These are phyloP conservation scores for Mucor lusitanicus DNA, from an alignment of 371 early-diverging fungal species.

Conservation along the genomic window DNA sequence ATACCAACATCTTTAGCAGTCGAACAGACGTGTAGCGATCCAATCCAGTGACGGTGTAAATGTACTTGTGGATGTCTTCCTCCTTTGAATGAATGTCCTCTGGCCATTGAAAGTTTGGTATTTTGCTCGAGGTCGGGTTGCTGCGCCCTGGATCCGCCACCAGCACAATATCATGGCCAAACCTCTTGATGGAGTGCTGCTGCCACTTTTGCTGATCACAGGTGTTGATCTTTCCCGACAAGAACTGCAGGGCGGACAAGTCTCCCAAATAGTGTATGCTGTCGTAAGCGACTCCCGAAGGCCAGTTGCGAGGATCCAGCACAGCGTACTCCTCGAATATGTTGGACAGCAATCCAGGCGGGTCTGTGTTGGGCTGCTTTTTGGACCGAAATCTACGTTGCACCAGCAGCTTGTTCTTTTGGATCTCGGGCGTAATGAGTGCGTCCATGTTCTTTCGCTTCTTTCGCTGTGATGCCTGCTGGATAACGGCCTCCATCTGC, in stretches of 20 bases:
- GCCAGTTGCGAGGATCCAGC: constrained; percentile 14
- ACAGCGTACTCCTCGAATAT: constrained; percentile 16
- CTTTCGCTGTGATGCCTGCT: constrained; percentile 3
- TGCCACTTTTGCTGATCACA: constrained; percentile 17
- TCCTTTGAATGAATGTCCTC: constrained; percentile 6
- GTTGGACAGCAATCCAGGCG: constrained; percentile 3
- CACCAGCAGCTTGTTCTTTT: not conserved
- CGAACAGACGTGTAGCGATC: constrained; percentile 35
- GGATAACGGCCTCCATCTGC: constrained; percentile 19
- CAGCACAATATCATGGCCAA: constrained; percentile 33
- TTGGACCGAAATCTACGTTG: not conserved
- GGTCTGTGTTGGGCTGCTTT: not conserved
- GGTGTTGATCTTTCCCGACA: constrained; percentile 30
- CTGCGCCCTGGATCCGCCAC: constrained; percentile 16
- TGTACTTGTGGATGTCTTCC: constrained; percentile 30
- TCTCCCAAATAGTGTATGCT: constrained; percentile 45
- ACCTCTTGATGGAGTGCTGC: constrained; percentile 31
- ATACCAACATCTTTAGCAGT: constrained; percentile 35
- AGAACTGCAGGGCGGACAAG: constrained; percentile 33
- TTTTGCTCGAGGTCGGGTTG: not conserved
- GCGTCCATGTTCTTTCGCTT: not conserved
- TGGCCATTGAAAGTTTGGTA: constrained; percentile 14
- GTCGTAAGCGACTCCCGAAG: constrained; percentile 23
- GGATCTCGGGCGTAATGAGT: not conserved
- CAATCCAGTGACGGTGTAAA: constrained; percentile 34